Percentiles rank a stretch among this genome's conserved stretches.
phyloP scores from a whole-genome alignment of 306 rosid species.

The Macrotyloma uniflorum region DNA sequence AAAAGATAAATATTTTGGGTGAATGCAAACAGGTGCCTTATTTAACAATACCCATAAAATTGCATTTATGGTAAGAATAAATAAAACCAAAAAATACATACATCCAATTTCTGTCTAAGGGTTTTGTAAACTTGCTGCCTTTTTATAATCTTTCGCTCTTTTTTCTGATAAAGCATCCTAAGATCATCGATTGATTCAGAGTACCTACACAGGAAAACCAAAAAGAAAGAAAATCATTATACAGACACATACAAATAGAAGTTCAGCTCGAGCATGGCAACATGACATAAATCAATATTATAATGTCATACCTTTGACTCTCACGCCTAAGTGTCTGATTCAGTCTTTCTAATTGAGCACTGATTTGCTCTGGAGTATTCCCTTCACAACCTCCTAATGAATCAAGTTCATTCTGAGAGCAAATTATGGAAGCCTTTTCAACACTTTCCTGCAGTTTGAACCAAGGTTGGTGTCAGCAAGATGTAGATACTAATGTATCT shows the following conservation, averaged over 20 bases:
- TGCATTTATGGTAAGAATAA: conserved; percentile 19
- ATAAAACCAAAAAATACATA: conserved; percentile 34
- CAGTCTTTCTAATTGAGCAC: conserved; percentile 63
- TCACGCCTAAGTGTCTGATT: conserved; percentile 66
- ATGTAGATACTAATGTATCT: conserved; percentile 5
- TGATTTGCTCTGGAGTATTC: conserved; percentile 79
- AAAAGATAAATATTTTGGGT: neutral
- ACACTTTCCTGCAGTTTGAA: conserved; percentile 63
- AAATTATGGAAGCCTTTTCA: conserved; percentile 77
- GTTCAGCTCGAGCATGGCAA: conserved; percentile 27
- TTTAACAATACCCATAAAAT: conserved; percentile 16
- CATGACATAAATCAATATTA: conserved; percentile 19
- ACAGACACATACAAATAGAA: neutral
- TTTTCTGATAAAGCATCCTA: conserved; percentile 63
- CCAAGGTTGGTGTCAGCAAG: conserved; percentile 34
- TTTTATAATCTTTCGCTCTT: conserved; percentile 63
- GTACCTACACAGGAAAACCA: conserved; percentile 49
- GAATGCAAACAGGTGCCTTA: neutral
- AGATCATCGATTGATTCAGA: conserved; percentile 86
- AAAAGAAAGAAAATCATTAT: conserved; percentile 1
- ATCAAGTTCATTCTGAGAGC: conserved; percentile 68
- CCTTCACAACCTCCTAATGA: conserved; percentile 66
- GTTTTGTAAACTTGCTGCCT: conserved; percentile 65
- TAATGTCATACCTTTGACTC: conserved; percentile 57
- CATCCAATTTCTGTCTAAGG: conserved; percentile 59